phyloP scores from a whole-genome alignment of 768 basidiomycete species.

The Lentinus tigrinus region DNA sequence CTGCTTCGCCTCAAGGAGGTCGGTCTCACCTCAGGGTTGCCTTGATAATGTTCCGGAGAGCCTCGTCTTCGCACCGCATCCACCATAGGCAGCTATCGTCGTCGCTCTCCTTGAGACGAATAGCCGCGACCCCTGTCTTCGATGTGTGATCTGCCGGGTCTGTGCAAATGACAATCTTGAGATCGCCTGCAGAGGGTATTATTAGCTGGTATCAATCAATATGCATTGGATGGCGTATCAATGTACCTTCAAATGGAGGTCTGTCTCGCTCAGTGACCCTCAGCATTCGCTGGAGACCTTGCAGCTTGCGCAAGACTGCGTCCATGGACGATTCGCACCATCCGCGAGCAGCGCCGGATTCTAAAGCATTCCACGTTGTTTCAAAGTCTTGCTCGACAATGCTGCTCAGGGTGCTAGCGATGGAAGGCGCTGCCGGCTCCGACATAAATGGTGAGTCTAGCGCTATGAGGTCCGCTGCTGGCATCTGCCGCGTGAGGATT shows the following conservation, averaged over 20 bases:
- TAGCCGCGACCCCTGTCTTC: conserved; percentile 31
- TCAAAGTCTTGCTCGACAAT: conserved; percentile 46
- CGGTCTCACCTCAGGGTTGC: conserved; percentile 15
- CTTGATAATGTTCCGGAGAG: conserved; percentile 45
- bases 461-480: conserved; percentile 60
- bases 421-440: conserved; percentile 36
- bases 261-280: conserved; percentile 53
- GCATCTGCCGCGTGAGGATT: not conserved
- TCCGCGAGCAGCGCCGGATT: conserved; percentile 47
- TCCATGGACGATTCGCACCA: conserved; percentile 67
- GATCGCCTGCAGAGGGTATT: conserved; percentile 47
- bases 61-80: conserved; percentile 50
- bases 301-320: conserved; percentile 51
- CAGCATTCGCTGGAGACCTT: conserved; percentile 44
- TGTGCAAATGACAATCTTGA: conserved; percentile 54
- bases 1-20: not conserved
- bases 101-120: conserved; percentile 59
- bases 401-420: conserved; percentile 1
- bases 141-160: conserved; percentile 5
- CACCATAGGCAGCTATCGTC: conserved; percentile 76
- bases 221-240: not conserved
- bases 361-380: conserved; percentile 53
- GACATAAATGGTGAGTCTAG: conserved; percentile 70
- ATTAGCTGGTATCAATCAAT: not conserved
- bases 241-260: conserved; percentile 57